Conservation (phyloP, 148 eudicot species). For the Amaranthus hypochondriacus region DNA sequence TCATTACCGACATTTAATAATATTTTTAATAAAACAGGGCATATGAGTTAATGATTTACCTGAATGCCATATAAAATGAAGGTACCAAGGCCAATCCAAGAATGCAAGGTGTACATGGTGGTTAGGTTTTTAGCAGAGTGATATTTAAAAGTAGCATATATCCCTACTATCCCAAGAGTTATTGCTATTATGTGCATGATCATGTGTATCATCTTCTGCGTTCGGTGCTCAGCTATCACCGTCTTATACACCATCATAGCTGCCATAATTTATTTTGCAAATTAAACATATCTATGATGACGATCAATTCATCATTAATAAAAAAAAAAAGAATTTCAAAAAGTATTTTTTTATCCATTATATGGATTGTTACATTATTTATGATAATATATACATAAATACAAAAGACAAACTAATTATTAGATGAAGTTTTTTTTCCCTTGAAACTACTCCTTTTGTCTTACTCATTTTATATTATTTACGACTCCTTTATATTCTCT, state of each 20-base stretch:
- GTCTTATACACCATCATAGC: conserved; percentile 81
- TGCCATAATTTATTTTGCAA: neutral
- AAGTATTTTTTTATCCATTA: neutral
- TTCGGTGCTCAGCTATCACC: conserved; percentile 24
- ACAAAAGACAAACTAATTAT: neutral
- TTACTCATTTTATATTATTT: no score
- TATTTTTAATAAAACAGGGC: no score
- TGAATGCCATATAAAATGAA: conserved; percentile 67
- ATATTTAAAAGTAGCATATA: conserved; percentile 66
- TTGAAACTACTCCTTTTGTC: neutral
- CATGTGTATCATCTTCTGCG: conserved; percentile 50
- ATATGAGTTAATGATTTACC: conserved; percentile 27
- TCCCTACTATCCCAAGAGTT: conserved; percentile 55
- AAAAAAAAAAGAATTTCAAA: neutral
- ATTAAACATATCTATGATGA: neutral
- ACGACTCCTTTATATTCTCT: no score
- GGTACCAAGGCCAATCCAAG: conserved; percentile 82
- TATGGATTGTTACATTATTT: neutral
- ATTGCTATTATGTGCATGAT: conserved; percentile 45
- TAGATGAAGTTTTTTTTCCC: neutral
- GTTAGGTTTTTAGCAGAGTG: conserved; percentile 31
- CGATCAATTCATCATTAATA: neutral
- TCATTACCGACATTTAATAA: no score
- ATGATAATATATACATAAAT: neutral
- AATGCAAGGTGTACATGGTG: conserved; percentile 65